Base-by-base conservation (phyloP, 1,284 basidiomycete species). In the Ustilago curta region DNA sequence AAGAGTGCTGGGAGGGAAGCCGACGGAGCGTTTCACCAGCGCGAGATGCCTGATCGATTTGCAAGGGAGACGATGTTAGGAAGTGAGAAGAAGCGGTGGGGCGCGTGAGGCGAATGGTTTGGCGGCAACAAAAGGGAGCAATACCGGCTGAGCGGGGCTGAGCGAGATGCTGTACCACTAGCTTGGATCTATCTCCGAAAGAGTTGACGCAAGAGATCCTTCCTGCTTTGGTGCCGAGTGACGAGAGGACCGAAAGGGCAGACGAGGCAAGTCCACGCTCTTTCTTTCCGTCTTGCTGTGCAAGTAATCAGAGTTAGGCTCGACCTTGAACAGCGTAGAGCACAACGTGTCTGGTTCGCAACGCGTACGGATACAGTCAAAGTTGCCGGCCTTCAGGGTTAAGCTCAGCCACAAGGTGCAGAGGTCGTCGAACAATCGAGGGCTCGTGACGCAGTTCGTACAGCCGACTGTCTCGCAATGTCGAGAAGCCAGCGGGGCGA, bases 161-260 rank as follows among this genome's bases (percentile, higher is more conserved):
- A 57, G 42, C 48, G 21, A 48, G 58, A 2, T 5, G 16, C 3
- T 40, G 55, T 64, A 70, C 68, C 62, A 58, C 61, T 57, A 32
- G 23, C 25, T 54, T 65, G 68, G 68, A 18, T 60, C 68, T 70
- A 70, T 57, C 57, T 64, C 68, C 61, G 61, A 53, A 47, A 32
- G 23, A 21, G 35, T 29, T 40, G 39, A 27, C 21, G 44, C 51
- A 59, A 27, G 35, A 27, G 25, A 27, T 27, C n/a, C 27, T 32
- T 11, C 40, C 27, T 18, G 6, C 35, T 49, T 47, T 55, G 39
- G 42, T 47, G 44, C 48, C 51, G 56, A 59, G 44, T 25, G 56
- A 39, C 25, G 45, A 55, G 39, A 8, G n/a, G 47, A 29, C 53
- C 48, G 4, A 19, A 8, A 21, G n/a, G 16, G 29, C 35, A 39